Evolutionary conservation across 2,329 filamentous ascomycete genomes (phyloP), one percentile per base, ranked within the genome.

Genomic region (Fusarium caatingaense): DNA sequence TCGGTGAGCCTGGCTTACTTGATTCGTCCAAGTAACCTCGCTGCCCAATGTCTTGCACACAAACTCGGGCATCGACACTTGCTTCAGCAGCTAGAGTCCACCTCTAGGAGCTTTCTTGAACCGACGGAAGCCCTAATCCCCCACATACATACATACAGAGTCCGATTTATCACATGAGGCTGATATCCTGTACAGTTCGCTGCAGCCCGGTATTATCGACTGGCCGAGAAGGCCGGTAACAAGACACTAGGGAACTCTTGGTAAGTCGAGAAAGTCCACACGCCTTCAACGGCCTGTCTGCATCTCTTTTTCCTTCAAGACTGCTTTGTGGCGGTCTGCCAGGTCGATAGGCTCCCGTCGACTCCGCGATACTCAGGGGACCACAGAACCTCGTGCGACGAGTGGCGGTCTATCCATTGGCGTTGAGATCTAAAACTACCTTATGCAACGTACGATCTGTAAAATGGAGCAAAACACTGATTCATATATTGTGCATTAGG

Each of bases 161-260:
- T 57, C 57, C 44, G 56, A 64, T 51, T 57, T 60, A 55, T 77
- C 82, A 82, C 79, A 83, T 84, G 82, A 85, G 80, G 84, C 86
- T 89, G 82, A 86, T 66, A 50, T 71, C 56, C 66, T 74, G 68
- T 74, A 68, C 71, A 94, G 92, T 93, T 89, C 83, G 88, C 86
- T 74, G 87, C 96, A 75, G 94, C 96, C 73, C 93, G 92, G 81
- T 98, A 98, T 83, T 93, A 97, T 80, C 93, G 95, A 76, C 87
- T 95, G 76, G 94, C 96, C 40, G 96, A 98, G 82, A 86, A 93
- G 76, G 92, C 91, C 78, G 95, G 95, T 53, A 92, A 91, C 81
- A 98, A 97, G 84, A 94, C 90, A 58, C 84, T 98, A 70, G 96
- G 96, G 68, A 98, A 98, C 83, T 92, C 93, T 75, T 99, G 96